Conservation (phyloP, 2,329 filamentous ascomycete species). For the Cordyceps militaris region DNA sequence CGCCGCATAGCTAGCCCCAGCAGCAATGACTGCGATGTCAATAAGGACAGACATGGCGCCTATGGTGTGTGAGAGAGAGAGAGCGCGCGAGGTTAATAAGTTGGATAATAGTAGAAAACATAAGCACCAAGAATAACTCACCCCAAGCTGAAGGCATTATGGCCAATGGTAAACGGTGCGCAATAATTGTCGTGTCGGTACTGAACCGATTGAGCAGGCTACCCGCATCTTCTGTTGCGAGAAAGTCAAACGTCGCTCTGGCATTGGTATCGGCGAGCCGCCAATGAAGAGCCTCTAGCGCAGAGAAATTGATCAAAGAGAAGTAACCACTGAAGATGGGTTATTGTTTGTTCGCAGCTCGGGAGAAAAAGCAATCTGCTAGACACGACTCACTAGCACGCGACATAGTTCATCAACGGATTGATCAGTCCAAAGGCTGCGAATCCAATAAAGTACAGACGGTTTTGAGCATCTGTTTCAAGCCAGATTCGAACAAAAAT, state of each 20-base stretch:
- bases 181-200: constrained; percentile 21
- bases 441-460: constrained; percentile 3
- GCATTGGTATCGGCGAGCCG: background rate
- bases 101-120: background rate
- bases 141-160: constrained; percentile 5
- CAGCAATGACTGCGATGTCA: constrained; percentile 18
- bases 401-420: background rate
- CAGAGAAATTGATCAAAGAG: background rate
- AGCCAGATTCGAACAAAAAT: constrained; percentile 10
- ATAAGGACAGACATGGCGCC: background rate
- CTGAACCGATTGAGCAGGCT: constrained; percentile 20
- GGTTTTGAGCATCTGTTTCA: constrained; percentile 7
- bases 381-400: background rate
- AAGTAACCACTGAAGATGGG: background rate
- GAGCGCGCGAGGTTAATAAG: too few relatives aligned
- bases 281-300: background rate
- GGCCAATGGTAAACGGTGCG: constrained; percentile 18
- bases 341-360: background rate
- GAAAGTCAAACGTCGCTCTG: background rate
- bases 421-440: background rate
- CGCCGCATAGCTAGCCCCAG: constrained; percentile 24
- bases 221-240: constrained; percentile 17
- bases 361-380: background rate
- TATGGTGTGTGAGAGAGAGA: background rate
- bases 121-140: background rate